Conservation (phyloP, 768 basidiomycete genomes). For the Tylopilus vinaceipallidus region DNA sequence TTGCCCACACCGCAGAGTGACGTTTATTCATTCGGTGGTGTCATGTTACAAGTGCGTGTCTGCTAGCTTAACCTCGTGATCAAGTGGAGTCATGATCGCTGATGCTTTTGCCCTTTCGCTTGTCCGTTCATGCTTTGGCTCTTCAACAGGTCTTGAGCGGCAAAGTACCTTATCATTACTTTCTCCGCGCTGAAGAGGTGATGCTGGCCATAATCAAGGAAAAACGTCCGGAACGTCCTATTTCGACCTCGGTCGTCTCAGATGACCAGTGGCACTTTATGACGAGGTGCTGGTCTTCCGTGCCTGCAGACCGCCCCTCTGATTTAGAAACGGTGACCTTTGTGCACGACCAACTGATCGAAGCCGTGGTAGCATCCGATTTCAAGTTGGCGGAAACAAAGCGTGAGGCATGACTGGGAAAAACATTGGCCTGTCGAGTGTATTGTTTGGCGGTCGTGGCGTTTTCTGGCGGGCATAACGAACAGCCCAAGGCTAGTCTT, state of each 20-base stretch:
- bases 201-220: constrained; percentile 15
- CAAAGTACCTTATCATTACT: constrained; percentile 22
- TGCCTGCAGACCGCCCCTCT: constrained; percentile 31
- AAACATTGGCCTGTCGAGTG: too few species aligned
- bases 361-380: background rate
- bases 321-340: constrained; percentile 26
- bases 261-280: constrained; percentile 27
- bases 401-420: constrained; percentile 22
- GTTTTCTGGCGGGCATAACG: too few species aligned
- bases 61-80: background rate
- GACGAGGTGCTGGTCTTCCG: constrained; percentile 28
- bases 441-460: too few species aligned
- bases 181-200: constrained; percentile 17
- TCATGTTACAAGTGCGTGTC: constrained; percentile 24
- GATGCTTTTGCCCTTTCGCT: too few species aligned
- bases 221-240: constrained; percentile 14
- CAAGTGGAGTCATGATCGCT: background rate
- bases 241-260: background rate
- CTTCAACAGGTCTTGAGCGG: constrained; percentile 22
- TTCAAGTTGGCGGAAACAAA: too few species aligned
- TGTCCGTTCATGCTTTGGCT: too few species aligned
- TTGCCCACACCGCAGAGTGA: constrained; percentile 33
- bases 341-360: constrained; percentile 13
- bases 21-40: constrained; percentile 33
- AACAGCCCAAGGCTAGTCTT: too few species aligned